Evolutionary conservation across 2,329 filamentous ascomycete genomes (phyloP).

Genomic region (Canariomyces notabilis): DNA sequence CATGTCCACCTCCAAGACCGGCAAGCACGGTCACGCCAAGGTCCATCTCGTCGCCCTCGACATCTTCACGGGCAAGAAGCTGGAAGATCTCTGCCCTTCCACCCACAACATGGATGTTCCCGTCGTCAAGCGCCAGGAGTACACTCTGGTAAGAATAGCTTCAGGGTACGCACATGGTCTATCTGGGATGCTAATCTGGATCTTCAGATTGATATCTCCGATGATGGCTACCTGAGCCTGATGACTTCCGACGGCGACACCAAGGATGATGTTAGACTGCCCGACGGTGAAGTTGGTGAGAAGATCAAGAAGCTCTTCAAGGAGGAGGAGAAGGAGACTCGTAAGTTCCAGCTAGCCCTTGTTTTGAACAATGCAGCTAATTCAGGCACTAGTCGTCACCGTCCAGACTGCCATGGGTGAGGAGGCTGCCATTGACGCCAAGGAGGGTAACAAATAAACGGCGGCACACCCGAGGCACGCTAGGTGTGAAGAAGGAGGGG

Average conservation of each 20-base stretch:
- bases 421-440: constrained; percentile 85
- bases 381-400: constrained; percentile 63
- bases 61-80: constrained; percentile 99
- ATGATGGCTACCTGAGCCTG: constrained; percentile 91
- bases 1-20: constrained; percentile 99
- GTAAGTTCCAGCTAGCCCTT: constrained; percentile 53
- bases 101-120: constrained; percentile 98
- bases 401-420: constrained; percentile 96
- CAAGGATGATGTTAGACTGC: constrained; percentile 94
- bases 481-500: constrained; percentile 2
- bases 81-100: constrained; percentile 97
- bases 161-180: constrained; percentile 6
- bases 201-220: constrained; percentile 79
- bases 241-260: constrained; percentile 80
- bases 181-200: constrained; percentile 15
- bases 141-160: constrained; percentile 73
- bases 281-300: constrained; percentile 81
- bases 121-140: constrained; percentile 85
- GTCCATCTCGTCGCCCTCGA: constrained; percentile 97
- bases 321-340: constrained; percentile 84
- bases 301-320: constrained; percentile 79
- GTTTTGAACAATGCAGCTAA: constrained; percentile 20
- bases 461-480: neutral
- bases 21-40: constrained; percentile 99
- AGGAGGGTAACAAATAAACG: constrained; percentile 67